Base-by-base conservation (phyloP, 768 basidiomycete species). In the Boletus rex-veris region DNA sequence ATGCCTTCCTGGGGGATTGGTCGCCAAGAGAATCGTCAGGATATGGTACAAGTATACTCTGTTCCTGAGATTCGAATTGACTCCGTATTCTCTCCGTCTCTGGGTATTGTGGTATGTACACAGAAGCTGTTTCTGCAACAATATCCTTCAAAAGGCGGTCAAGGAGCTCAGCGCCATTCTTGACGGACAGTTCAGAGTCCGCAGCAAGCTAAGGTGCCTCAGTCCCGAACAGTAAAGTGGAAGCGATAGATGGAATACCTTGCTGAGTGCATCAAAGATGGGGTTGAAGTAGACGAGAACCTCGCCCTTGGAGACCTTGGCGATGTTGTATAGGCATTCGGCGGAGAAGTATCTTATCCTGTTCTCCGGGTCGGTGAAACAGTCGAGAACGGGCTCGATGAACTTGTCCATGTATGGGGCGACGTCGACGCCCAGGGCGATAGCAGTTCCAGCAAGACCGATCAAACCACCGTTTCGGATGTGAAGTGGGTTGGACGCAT, bases 81-180 rank as follows among this genome's bases (percentile, higher is more conserved):
- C 71, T 55, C 44, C 86, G 78, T 43, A 82, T 73, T 60, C 80
- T 84, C 67, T 87, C 88, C 0, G 86, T 88, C 66, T 92, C 90
- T 3, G 86, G 82, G 65, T 90, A 90, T 53, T 90, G 84, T 10
- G 94, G 92, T 48, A 97, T 86, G 68, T 97, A 98, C 35, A 90
- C 88, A 1, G 94, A 92, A 2, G 96, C 97, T 8, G 92, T 91
- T 72, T 98, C 97, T 12, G 94, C 89, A 5, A 98, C 96, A 45
- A 98, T 96, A 61, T 99, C 97, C 66, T 98, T 98, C 61, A 99
- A 81, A n/a, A 98, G 81, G 18, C 96, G 83, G 69, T 99, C 97
- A 53, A 98, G 80, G 28, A 99, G 81, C 69, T 99, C 97, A 1
- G 97, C 95, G 2, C 96, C 96, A 64, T 98, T 98, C 82, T 97